Percentiles rank a stretch among this genome's conserved stretches.
These are phyloP conservation scores for Thalassiosira hispida DNA, from an alignment of 352 stramenopile genomes.

Conservation along the genomic window DNA sequence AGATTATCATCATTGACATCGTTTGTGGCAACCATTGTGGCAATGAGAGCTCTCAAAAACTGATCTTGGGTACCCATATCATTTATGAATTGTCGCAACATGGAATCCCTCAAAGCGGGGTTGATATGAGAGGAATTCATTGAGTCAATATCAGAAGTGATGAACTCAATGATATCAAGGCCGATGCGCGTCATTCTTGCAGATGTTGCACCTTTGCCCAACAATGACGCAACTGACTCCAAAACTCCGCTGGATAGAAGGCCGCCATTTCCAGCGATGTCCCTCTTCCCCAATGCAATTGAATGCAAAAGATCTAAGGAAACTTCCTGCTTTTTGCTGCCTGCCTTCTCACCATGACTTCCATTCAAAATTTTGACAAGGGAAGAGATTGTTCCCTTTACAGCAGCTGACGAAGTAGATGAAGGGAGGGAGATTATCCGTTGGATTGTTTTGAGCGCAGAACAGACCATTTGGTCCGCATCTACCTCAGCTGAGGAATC, in stretches of 20 bases:
- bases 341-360: not conserved
- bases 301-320: constrained; percentile 32
- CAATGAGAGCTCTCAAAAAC: constrained; percentile 32
- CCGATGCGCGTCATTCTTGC: constrained; percentile 3
- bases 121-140: constrained; percentile 2
- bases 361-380: constrained; percentile 32
- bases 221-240: constrained; percentile 18
- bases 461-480: constrained; percentile 29
- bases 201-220: constrained; percentile 15
- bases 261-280: not conserved
- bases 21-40: constrained; percentile 23
- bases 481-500: constrained; percentile 25
- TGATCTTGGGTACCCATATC: constrained; percentile 17
- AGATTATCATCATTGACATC: not conserved
- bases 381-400: constrained; percentile 25
- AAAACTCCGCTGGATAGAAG: constrained; percentile 34
- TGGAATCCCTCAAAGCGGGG: constrained; percentile 1
- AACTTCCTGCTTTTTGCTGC: constrained; percentile 16
- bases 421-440: constrained; percentile 29
- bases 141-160: constrained; percentile 23
- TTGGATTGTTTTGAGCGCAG: constrained; percentile 33
- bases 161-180: constrained; percentile 22
- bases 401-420: constrained; percentile 9
- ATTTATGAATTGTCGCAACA: constrained; percentile 16
- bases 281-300: constrained; percentile 18